Conservation (phyloP, 129 eudicot species). For the Ambrosia trifida region DNA sequence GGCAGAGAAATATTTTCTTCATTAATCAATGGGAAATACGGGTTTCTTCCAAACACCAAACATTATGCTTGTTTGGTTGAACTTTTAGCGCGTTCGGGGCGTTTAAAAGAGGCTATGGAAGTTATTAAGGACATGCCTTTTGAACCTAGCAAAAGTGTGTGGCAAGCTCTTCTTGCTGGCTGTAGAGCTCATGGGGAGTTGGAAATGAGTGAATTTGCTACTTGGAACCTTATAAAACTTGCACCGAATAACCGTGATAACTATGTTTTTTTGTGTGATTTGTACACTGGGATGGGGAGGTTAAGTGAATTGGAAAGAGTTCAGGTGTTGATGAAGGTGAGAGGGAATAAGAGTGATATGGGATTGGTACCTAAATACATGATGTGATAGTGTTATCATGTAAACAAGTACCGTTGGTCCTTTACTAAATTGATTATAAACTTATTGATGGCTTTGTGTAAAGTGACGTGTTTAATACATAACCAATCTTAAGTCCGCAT, state of each 20-base stretch:
- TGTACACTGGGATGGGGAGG: constrained; percentile 55
- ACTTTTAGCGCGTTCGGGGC: constrained; percentile 49
- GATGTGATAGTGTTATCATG: constrained; percentile 22
- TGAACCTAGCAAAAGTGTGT: constrained; percentile 45
- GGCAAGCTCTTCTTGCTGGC: constrained; percentile 60
- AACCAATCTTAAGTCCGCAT: too few relatives aligned
- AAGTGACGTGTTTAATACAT: too few relatives aligned
- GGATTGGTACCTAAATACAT: constrained; percentile 33
- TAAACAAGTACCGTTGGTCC: background rate
- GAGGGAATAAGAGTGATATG: constrained; percentile 48
- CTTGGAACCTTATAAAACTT: constrained; percentile 56
- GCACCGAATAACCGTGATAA: constrained; percentile 42
- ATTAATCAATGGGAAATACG: constrained; percentile 36
- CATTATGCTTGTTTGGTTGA: constrained; percentile 65
- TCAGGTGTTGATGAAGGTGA: constrained; percentile 44
- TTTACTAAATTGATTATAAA: background rate
- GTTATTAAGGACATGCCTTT: constrained; percentile 51
- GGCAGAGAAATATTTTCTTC: constrained; percentile 46
- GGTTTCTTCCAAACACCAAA: constrained; percentile 45
- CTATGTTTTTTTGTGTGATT: constrained; percentile 46
- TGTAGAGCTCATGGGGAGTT: constrained; percentile 46
- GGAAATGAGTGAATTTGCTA: constrained; percentile 52
- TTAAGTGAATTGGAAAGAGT: constrained; percentile 53
- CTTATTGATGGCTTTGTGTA: background rate
- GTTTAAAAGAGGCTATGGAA: constrained; percentile 45